These are phyloP conservation scores for Colletotrichum cereale DNA, from an alignment of 2,329 filamentous ascomycete genomes.

Conservation along the genomic window DNA sequence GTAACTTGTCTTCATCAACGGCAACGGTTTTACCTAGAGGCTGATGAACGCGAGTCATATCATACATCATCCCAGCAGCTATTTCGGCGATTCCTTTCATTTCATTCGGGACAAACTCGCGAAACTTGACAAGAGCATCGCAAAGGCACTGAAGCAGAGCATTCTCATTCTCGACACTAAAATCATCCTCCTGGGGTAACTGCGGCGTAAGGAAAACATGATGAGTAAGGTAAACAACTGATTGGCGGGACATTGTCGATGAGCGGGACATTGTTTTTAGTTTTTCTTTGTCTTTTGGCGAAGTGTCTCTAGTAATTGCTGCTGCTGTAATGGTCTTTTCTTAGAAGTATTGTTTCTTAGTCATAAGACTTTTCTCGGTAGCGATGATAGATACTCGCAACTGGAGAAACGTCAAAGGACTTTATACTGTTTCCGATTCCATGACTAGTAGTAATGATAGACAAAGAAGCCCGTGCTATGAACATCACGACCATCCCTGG, in stretches of 20 bases:
- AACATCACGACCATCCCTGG: fast-evolving
- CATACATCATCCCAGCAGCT: background rate
- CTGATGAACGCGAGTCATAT: background rate
- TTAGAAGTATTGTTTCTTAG: background rate
- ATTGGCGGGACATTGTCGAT: background rate
- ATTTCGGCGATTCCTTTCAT: background rate
- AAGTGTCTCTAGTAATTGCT: background rate
- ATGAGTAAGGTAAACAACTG: conserved; percentile 23
- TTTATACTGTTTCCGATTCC: too few species aligned
- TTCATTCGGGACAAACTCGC: background rate
- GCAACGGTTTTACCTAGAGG: background rate
- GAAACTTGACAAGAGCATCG: background rate
- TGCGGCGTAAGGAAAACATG: conserved; percentile 51
- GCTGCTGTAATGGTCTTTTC: fast-evolving
- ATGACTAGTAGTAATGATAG: background rate
- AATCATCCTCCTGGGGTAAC: conserved; percentile 43
- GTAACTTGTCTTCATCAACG: background rate
- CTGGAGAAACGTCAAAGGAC: background rate
- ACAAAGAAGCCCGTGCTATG: fast-evolving
- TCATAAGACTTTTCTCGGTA: fast-evolving
- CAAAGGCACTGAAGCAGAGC: background rate
- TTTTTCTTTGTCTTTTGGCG: background rate
- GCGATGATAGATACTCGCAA: fast-evolving
- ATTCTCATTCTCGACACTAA: conserved; percentile 6
- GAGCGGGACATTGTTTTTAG: background rate